phyloP scores from a whole-genome alignment of 345 rosid species.

The Sisymbrium altissimum region DNA sequence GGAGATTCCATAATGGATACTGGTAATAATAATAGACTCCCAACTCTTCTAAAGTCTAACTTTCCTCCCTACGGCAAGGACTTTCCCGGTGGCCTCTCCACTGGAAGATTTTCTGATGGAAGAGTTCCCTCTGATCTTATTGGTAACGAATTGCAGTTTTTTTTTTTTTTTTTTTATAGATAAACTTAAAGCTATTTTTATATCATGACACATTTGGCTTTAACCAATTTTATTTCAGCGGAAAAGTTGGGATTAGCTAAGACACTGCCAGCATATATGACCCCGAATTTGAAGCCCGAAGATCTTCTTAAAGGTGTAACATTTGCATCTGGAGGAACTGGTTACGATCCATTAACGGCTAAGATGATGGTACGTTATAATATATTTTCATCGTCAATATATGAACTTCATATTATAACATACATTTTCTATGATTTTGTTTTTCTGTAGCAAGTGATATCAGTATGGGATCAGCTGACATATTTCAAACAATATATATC shows the following conservation, averaged over 20 bases:
- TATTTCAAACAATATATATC: slow-evolving; percentile 43
- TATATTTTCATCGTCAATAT: background rate
- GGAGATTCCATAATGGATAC: slow-evolving; percentile 33
- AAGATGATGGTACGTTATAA: slow-evolving; percentile 33
- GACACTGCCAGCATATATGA: slow-evolving; percentile 49
- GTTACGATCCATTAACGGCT: slow-evolving; percentile 56
- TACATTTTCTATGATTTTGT: background rate
- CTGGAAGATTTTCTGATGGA: too few relatives aligned
- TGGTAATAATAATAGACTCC: slow-evolving; percentile 8
- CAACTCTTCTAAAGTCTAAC: slow-evolving; percentile 10
- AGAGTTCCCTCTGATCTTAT: too few relatives aligned
- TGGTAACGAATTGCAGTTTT: slow-evolving; percentile 4
- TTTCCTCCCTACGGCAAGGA: background rate
- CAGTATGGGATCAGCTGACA: slow-evolving; percentile 35
- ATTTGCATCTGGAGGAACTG: slow-evolving; percentile 63
- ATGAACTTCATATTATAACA: background rate
- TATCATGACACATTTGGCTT: background rate
- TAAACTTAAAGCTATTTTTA: background rate
- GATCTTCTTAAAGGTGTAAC: slow-evolving; percentile 58
- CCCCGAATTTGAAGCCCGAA: slow-evolving; percentile 28
- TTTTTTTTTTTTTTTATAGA: background rate
- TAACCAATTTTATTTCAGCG: slow-evolving; percentile 28
- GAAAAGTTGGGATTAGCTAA: background rate
- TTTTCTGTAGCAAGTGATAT: slow-evolving; percentile 31
- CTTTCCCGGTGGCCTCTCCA: too few relatives aligned